A percentile compares a stretch with the other conserved stretches of the same genome.
phyloP scores from a whole-genome alignment of 2,329 filamentous ascomycete species.

The Thielaviopsis populi region DNA sequence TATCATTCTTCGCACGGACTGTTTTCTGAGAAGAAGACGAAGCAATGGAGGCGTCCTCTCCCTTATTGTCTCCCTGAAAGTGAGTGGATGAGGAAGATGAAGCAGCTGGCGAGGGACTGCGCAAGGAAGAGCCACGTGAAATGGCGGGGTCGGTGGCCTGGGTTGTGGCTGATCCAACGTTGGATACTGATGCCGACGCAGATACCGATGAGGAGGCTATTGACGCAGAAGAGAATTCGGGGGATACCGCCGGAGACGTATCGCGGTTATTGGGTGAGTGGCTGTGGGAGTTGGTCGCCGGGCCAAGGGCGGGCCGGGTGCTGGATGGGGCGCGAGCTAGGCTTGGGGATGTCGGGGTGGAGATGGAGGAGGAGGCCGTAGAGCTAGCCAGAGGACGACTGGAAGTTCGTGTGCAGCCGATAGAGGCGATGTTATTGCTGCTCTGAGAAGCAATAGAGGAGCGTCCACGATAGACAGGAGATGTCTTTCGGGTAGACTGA shows the following conservation, averaged over 20 bases:
- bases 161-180: conserved; percentile 11
- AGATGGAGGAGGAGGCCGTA: not conserved
- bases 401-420: not conserved
- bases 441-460: not conserved
- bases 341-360: not conserved
- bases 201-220: conserved; percentile 2
- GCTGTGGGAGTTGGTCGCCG: not conserved
- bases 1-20: not conserved
- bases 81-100: not conserved
- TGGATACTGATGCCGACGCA: not conserved
- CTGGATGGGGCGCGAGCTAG: not conserved
- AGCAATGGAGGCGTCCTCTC: not conserved
- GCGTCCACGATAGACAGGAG: not conserved
- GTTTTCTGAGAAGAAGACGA: not conserved
- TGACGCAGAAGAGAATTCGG: not conserved
- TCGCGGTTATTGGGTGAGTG: not conserved
- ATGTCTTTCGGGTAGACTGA: not conserved
- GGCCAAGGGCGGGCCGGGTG: not conserved
- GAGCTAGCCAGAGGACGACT: not conserved
- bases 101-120: conserved; percentile 1
- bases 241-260: not conserved
- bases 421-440: not conserved
- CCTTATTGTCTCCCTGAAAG: not conserved
- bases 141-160: conserved; percentile 9
- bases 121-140: conserved; percentile 2